Conservation (phyloP, 768 basidiomycete species). For the Gautieria morchelliformis region DNA sequence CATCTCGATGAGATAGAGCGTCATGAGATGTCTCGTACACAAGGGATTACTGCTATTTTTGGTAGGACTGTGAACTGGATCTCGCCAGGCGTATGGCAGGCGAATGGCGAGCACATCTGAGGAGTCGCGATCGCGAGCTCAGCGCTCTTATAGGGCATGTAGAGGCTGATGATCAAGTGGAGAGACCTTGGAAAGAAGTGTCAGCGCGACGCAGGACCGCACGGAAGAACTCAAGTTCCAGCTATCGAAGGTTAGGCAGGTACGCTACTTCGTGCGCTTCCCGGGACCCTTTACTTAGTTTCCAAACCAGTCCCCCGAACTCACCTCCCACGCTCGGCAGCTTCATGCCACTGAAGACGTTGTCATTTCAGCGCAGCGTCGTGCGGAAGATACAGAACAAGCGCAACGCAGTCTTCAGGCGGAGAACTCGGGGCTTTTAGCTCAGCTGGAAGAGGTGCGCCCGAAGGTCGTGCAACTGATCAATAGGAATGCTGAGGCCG, state of each 20-base stretch:
- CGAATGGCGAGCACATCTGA: too few relatives aligned
- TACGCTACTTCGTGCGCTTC: conserved; percentile 17
- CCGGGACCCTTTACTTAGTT: neutral
- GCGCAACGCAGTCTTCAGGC: conserved; percentile 63
- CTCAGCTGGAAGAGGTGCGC: conserved; percentile 76
- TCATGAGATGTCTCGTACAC: too few relatives aligned
- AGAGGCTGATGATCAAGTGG: too few relatives aligned
- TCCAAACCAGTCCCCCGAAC: conserved; percentile 29
- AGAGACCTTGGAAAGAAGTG: too few relatives aligned
- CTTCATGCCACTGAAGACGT: conserved; percentile 58
- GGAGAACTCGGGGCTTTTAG: conserved; percentile 72
- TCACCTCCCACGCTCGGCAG: conserved; percentile 43
- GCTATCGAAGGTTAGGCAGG: conserved; percentile 72
- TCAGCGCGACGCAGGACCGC: conserved; percentile 47
- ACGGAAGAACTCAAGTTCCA: conserved; percentile 80
- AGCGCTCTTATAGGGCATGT: too few relatives aligned
- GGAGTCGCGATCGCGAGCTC: too few relatives aligned
- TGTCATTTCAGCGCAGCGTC: conserved; percentile 36
- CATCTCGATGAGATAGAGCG: too few relatives aligned
- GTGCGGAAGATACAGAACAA: conserved; percentile 63
- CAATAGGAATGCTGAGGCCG: conserved; percentile 40
- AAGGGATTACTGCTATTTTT: too few relatives aligned
- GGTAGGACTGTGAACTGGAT: too few relatives aligned
- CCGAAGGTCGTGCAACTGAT: conserved; percentile 80
- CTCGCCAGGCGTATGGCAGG: too few relatives aligned